These are phyloP conservation scores for Tuber magnatum DNA, from an alignment of 495 filamentous ascomycete species.

Conservation along the genomic window DNA sequence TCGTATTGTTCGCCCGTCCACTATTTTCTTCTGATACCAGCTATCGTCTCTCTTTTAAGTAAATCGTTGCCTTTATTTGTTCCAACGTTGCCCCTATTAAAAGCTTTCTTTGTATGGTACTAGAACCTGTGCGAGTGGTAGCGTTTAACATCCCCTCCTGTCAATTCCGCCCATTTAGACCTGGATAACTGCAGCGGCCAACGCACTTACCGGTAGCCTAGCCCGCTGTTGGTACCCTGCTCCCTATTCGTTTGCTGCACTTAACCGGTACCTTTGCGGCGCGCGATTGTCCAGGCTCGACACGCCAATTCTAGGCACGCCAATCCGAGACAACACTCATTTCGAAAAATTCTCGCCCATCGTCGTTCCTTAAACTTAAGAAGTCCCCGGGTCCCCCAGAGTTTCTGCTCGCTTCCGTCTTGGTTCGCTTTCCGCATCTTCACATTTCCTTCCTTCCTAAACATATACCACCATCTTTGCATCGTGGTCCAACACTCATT, in stretches of 20 bases:
- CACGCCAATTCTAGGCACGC: constrained; percentile 8
- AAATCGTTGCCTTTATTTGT: not conserved
- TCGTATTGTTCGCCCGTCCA: not conserved
- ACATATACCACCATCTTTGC: not conserved
- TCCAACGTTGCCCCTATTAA: constrained; percentile 3
- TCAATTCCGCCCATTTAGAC: constrained; percentile 17
- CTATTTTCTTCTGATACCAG: not conserved
- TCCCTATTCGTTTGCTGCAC: constrained; percentile 20
- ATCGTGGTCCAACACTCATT: constrained; percentile 2
- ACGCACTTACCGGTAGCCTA: constrained; percentile 21
- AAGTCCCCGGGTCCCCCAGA: constrained; percentile 15
- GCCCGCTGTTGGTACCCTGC: constrained; percentile 22
- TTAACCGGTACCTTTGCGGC: constrained; percentile 16
- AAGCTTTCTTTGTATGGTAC: not conserved
- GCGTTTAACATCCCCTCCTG: constrained; percentile 15
- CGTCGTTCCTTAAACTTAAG: constrained; percentile 30
- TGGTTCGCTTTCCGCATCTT: constrained; percentile 16
- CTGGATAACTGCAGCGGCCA: constrained; percentile 25
- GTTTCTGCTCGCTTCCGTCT: constrained; percentile 5
- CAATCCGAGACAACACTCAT: constrained; percentile 16
- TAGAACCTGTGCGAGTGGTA: not conserved
- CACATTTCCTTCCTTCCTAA: constrained; percentile 14
- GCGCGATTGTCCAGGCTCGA: not conserved
- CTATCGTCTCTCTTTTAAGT: not conserved
- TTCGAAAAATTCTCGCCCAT: constrained; percentile 10